Evolutionary conservation across 2,329 filamentous ascomycete species (phyloP).

Genomic region (Clarireedia paspali): DNA sequence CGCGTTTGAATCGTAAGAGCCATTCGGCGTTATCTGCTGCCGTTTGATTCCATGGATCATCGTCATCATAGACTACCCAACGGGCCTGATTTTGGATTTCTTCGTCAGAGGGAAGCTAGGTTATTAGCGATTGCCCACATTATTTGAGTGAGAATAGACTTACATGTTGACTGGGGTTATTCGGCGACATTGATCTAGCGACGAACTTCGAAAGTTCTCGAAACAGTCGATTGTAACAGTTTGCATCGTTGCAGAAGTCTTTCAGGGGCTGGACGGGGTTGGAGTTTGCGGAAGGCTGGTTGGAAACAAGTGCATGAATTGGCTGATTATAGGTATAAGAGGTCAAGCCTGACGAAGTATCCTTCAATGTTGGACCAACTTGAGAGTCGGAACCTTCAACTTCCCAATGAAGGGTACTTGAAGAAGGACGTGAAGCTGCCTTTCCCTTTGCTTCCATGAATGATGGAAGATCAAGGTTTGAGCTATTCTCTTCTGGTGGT

Average conservation of each 20-base stretch:
- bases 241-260: constrained; percentile 50
- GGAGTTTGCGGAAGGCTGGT: constrained; percentile 25
- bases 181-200: constrained; percentile 45
- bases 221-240: constrained; percentile 50
- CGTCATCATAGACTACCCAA: constrained; percentile 57
- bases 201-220: constrained; percentile 47
- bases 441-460: not conserved
- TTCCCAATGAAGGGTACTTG: constrained; percentile 24
- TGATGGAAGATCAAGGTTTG: constrained; percentile 11
- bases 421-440: constrained; percentile 10
- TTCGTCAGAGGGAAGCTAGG: constrained; percentile 43
- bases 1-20: constrained; percentile 54
- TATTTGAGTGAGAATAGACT: constrained; percentile 1
- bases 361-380: constrained; percentile 1
- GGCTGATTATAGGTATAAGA: not conserved
- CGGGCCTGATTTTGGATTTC: constrained; percentile 57
- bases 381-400: constrained; percentile 16
- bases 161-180: constrained; percentile 50
- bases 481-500: constrained; percentile 14
- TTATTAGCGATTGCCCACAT: not conserved
- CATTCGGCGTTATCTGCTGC: constrained; percentile 57
- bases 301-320: constrained; percentile 11
- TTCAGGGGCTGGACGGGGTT: constrained; percentile 23
- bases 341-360: not conserved
- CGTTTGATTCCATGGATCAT: constrained; percentile 58